Conservation (phyloP, 2,329 filamentous ascomycete species). For the Fusarium sp. region DNA sequence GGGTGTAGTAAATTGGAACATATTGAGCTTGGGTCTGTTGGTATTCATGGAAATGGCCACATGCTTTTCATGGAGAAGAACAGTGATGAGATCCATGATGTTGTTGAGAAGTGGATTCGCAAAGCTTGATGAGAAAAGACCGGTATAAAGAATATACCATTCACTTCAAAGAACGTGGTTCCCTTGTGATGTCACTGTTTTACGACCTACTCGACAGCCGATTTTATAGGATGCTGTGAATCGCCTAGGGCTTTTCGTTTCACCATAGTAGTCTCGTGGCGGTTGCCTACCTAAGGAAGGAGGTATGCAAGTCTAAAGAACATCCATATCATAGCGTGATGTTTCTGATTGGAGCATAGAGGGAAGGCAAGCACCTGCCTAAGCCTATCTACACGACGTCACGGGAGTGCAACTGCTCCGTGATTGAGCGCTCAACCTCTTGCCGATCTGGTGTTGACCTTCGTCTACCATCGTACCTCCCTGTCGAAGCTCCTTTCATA, state of each 20-base stretch:
- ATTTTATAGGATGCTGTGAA: too few relatives aligned
- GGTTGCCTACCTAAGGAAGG: too few relatives aligned
- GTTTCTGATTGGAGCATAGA: background rate
- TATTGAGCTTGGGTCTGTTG: conserved; percentile 35
- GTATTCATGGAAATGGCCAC: conserved; percentile 41
- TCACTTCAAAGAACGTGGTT: background rate
- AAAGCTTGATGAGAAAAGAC: rapidly evolving
- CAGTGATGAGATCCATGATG: conserved; percentile 33
- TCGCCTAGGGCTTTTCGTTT: too few relatives aligned
- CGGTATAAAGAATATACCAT: background rate
- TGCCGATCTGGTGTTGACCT: background rate
- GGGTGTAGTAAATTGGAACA: conserved; percentile 38
- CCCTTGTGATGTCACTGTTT: too few relatives aligned
- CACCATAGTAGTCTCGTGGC: too few relatives aligned
- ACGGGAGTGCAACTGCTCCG: background rate
- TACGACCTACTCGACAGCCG: too few relatives aligned
- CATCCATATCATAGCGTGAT: too few relatives aligned
- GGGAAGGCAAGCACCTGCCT: background rate
- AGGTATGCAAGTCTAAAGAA: too few relatives aligned
- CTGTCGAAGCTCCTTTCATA: background rate
- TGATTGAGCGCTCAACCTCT: background rate
- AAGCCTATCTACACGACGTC: background rate
- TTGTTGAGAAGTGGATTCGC: conserved; percentile 33
- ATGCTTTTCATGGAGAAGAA: conserved; percentile 47
- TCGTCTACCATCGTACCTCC: background rate